These are phyloP conservation scores for Asterionellopsis glacialis DNA, from an alignment of 108 stramenopile species.

Conservation along the genomic window DNA sequence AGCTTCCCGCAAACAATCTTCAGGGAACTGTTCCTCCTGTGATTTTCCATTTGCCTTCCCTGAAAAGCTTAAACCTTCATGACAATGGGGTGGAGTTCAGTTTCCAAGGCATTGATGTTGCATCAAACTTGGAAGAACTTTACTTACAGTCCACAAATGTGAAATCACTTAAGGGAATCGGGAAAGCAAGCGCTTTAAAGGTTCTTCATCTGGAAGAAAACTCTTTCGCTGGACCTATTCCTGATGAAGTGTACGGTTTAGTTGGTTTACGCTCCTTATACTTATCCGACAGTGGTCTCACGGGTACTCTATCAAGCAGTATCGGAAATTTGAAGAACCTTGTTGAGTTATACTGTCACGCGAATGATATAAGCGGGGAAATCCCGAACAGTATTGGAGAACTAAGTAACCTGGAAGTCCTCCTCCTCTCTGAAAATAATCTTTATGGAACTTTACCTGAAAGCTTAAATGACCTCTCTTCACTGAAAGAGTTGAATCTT, in stretches of 20 bases:
- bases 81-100: conserved; percentile 52
- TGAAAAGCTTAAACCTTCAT: conserved; percentile 57
- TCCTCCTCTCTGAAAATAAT: conserved; percentile 36
- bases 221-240: conserved; percentile 49
- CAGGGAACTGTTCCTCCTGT: conserved; percentile 42
- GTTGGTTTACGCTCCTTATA: conserved; percentile 31
- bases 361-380: conserved; percentile 59
- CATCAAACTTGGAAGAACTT: conserved; percentile 52
- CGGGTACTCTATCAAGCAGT: conserved; percentile 39
- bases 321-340: conserved; percentile 50
- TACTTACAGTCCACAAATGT: conserved; percentile 48
- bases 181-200: conserved; percentile 30
- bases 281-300: conserved; percentile 49
- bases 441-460: conserved; percentile 35
- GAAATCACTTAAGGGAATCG: conserved; percentile 49
- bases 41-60: conserved; percentile 51
- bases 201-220: conserved; percentile 53
- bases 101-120: conserved; percentile 53
- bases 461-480: conserved; percentile 10
- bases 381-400: conserved; percentile 56
- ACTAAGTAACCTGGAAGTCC: conserved; percentile 35
- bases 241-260: conserved; percentile 53
- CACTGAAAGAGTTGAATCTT: conserved; percentile 36
- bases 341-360: conserved; percentile 41
- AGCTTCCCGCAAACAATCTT: conserved; percentile 23